phyloP scores from a whole-genome alignment of 257 asterid genomes.

The Thymus mandschuricus region DNA sequence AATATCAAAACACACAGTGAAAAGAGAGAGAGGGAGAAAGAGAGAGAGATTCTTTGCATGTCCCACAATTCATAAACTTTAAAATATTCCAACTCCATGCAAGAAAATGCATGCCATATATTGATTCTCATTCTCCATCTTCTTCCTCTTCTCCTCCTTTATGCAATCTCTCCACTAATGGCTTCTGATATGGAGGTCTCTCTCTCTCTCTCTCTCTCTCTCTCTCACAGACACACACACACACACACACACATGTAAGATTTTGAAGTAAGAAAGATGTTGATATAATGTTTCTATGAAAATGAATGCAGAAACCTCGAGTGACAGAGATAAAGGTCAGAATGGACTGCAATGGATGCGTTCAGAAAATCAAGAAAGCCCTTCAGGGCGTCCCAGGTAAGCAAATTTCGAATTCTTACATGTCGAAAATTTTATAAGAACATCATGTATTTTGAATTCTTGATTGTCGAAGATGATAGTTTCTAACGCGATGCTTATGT shows the following conservation, averaged over 20 bases:
- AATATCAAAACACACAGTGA: conserved; percentile 4
- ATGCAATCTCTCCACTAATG: conserved; percentile 39
- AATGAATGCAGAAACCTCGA: conserved; percentile 56
- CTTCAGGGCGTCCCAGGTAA: conserved; percentile 61
- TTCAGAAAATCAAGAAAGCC: conserved; percentile 86
- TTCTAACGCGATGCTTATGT: conserved; percentile 2
- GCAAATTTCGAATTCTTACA: conserved; percentile 10
- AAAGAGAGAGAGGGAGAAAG: conserved; percentile 16
- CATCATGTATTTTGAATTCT: background rate
- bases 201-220: background rate
- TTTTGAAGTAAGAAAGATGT: background rate
- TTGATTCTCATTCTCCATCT: conserved; percentile 51
- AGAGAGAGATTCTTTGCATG: conserved; percentile 67
- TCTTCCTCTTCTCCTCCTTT: conserved; percentile 27
- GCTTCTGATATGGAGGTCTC: conserved; percentile 55
- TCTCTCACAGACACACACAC: conserved; percentile 3
- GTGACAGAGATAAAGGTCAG: conserved; percentile 73
- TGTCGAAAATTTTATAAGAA: too few species aligned
- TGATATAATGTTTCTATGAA: background rate
- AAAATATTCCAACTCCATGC: conserved; percentile 63
- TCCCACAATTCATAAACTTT: conserved; percentile 71
- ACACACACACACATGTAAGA: background rate
- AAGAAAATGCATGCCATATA: conserved; percentile 52
- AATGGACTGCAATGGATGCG: conserved; percentile 89
- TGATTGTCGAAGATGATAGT: background rate